Conservation (phyloP, 768 basidiomycete genomes). For the Tulasnella sp. region DNA sequence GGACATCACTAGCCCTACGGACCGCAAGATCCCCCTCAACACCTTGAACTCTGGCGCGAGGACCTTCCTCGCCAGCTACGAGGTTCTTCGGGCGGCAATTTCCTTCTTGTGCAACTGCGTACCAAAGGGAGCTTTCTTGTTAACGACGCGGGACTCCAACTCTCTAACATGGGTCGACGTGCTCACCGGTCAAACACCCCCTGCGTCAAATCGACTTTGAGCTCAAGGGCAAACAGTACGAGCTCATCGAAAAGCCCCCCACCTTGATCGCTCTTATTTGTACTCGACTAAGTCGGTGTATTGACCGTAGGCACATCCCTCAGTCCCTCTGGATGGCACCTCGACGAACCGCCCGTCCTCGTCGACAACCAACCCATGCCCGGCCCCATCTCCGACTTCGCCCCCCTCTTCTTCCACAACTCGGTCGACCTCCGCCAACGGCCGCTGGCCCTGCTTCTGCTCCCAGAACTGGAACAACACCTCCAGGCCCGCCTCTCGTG, state of each 20-base stretch:
- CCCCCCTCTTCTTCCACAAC: slow-evolving; percentile 95
- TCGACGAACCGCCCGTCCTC: slow-evolving; percentile 87
- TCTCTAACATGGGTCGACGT: slow-evolving; percentile 91
- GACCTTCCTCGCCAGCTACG: slow-evolving; percentile 99
- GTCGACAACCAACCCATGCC: slow-evolving; percentile 88
- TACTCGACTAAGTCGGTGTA: too few relatives aligned
- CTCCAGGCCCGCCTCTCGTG: slow-evolving; percentile 96
- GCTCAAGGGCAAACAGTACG: slow-evolving; percentile 82
- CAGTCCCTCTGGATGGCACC: slow-evolving; percentile 97
- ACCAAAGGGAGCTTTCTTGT: not conserved
- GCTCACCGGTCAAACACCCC: slow-evolving; percentile 94
- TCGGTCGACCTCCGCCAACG: slow-evolving; percentile 84
- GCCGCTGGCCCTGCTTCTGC: slow-evolving; percentile 94
- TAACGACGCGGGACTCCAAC: slow-evolving; percentile 66
- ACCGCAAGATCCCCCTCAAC: slow-evolving; percentile 99
- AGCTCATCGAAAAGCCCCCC: slow-evolving; percentile 79
- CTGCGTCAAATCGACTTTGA: slow-evolving; percentile 87
- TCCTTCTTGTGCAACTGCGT: not conserved
- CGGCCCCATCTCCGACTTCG: slow-evolving; percentile 94
- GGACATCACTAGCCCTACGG: slow-evolving; percentile 97
- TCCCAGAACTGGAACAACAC: slow-evolving; percentile 99
- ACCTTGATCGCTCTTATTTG: slow-evolving; percentile 91
- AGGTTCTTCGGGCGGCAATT: slow-evolving; percentile 50
- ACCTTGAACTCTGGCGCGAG: slow-evolving; percentile 92
- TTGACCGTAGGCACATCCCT: not conserved